Evolutionary conservation across 345 rosid species (phyloP), one percentile per base, ranked within the genome.

Genomic region (Geranium rotundifolium): DNA sequence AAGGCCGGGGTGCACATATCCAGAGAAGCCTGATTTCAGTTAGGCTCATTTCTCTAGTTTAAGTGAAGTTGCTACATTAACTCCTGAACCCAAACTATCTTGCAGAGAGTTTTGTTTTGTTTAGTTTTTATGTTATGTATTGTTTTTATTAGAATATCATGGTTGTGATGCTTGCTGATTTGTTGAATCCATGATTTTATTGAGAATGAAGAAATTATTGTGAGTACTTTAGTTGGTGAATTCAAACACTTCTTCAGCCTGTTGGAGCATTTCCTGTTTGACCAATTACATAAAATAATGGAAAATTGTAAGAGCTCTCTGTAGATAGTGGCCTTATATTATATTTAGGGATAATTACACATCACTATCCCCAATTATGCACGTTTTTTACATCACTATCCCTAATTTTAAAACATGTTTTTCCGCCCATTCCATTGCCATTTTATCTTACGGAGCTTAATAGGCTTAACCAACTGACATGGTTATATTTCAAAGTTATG

Each of bases 1-100:
- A 60, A 85, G 97, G 80, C 81, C 96, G 46, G 96, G 99, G 29
- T 93, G 99, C 96, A 85, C 96, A 60, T 88, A 82, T 34, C 93
- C 93, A 0, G 81, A 70, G 41, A 82, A 80, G 78, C 89, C 89
- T 4, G 69, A 80, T 19, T 82, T 82, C 71, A 69, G 59, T 13
- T 83, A 75, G 61, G 68, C 66, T 39, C 13, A 14, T 46, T 46
- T 12, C 52, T 12, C 16, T 12, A 7, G 3, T 9, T 46, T 46
- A 7, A 46, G 50, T 41, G 50, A 31, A 3, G 6, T 14, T 9
- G 14, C 10, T 46, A 12, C 46, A 9, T 9, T 46, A 46, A 46
- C 14, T 46, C 52, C 52, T 46, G 52, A 46, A 14, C 52, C 46
- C 52, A 46, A 46, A 46, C 52, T 34, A 46, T 46, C 52, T 46